Evolutionary conservation across 2,329 filamentous ascomycete genomes (phyloP).

Genomic region (Colletotrichum plurivorum): DNA sequence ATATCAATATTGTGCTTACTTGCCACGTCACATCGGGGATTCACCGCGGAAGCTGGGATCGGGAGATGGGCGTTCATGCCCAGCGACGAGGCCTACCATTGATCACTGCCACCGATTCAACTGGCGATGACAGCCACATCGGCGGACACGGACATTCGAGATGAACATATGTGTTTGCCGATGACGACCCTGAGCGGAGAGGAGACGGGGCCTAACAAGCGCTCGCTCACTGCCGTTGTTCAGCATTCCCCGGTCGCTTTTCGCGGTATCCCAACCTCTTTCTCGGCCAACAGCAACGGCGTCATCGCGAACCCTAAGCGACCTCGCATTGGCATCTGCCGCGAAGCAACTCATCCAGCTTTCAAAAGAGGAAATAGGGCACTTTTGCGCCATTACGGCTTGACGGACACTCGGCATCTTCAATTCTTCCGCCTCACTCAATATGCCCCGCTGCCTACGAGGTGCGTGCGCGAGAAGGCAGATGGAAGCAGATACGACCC

Average conservation of each 20-base stretch:
- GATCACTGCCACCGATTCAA: neutral
- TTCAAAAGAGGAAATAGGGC: neutral
- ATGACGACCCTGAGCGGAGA: neutral
- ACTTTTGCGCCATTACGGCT: neutral
- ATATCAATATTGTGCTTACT: neutral
- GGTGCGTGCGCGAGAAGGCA: conserved; percentile 11
- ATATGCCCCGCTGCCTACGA: neutral
- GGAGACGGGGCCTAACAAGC: too few relatives aligned
- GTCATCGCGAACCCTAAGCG: neutral
- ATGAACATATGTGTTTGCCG: neutral
- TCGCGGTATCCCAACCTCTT: neutral
- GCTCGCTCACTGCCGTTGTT: neutral
- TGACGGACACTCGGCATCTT: neutral
- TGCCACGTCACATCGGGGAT: conserved; percentile 10
- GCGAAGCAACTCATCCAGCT: neutral
- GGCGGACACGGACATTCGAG: neutral
- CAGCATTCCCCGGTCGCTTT: neutral
- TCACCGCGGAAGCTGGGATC: conserved; percentile 15
- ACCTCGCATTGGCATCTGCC: too few relatives aligned
- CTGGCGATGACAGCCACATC: neutral
- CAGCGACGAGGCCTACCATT: neutral
- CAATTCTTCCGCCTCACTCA: neutral
- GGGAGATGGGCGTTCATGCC: neutral
- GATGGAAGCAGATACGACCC: neutral
- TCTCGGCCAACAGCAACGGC: neutral